Conservation (phyloP, 2,329 filamentous ascomycete species). For the Volutella citrinella region DNA sequence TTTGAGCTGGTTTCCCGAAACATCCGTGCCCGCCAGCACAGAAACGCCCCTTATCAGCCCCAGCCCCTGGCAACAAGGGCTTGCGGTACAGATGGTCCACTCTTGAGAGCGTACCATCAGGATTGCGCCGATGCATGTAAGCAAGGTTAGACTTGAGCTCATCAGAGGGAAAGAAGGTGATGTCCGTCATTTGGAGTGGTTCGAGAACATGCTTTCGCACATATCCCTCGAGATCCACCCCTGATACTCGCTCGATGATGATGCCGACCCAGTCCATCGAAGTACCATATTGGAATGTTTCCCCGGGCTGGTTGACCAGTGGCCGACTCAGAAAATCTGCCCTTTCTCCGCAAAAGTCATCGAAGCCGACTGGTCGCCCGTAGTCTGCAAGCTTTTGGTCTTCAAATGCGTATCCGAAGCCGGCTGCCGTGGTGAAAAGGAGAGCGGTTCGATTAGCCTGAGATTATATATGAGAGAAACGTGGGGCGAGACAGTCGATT, state of each 20-base stretch:
- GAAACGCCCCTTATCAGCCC: not conserved
- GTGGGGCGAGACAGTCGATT: no score
- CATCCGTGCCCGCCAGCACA: slow-evolving; percentile 7
- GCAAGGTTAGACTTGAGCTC: slow-evolving; percentile 2
- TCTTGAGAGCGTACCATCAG: not conserved
- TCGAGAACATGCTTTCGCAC: slow-evolving; percentile 6
- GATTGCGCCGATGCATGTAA: slow-evolving; percentile 3
- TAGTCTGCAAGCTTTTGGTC: slow-evolving; percentile 4
- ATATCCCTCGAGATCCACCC: slow-evolving; percentile 3
- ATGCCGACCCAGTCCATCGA: slow-evolving; percentile 12
- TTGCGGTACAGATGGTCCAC: slow-evolving; percentile 4
- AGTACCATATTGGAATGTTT: slow-evolving; percentile 10
- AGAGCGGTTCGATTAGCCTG: no score
- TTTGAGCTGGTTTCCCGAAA: slow-evolving; percentile 8
- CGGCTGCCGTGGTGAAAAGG: not conserved
- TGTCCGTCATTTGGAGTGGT: slow-evolving; percentile 2
- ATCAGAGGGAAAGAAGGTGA: slow-evolving; percentile 1
- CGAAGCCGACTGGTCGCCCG: slow-evolving; percentile 1
- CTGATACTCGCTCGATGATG: slow-evolving; percentile 5
- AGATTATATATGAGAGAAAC: no score
- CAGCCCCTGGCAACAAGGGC: not conserved
- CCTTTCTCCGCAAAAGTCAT: slow-evolving; percentile 4
- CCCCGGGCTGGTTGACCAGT: slow-evolving; percentile 10
- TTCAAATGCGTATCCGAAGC: slow-evolving; percentile 9
- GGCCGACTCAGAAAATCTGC: not conserved